Conservation (phyloP, 1,284 basidiomycete species). For the Rhodotorula sp. region DNA sequence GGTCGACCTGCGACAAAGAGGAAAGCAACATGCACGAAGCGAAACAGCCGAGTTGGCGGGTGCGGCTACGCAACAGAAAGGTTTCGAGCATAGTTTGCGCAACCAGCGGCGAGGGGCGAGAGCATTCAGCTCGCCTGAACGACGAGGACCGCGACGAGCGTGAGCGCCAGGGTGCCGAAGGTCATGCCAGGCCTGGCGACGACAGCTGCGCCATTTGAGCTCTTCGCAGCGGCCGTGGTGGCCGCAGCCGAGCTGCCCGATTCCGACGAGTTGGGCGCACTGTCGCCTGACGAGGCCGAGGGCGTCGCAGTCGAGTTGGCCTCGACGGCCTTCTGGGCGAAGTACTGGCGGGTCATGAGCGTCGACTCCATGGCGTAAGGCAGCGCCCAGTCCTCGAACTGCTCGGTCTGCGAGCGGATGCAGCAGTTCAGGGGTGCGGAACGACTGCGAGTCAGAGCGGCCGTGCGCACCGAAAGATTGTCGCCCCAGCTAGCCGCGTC, state of each 20-base stretch:
- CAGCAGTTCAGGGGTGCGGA: neutral
- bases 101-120: too few relatives aligned
- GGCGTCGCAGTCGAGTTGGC: neutral
- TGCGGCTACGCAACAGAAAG: too few relatives aligned
- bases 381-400: conserved; percentile 20
- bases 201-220: too few relatives aligned
- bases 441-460: neutral
- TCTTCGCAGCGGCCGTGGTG: neutral
- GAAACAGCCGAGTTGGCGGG: neutral
- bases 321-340: conserved; percentile 13
- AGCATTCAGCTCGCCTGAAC: too few relatives aligned
- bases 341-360: conserved; percentile 26
- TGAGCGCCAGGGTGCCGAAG: too few relatives aligned
- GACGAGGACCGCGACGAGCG: too few relatives aligned
- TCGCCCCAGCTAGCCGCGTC: conserved; percentile 21
- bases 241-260: neutral
- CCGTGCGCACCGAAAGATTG: conserved; percentile 9
- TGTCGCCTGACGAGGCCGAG: neutral
- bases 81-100: too few relatives aligned
- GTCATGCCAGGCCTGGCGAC: too few relatives aligned
- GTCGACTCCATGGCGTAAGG: conserved; percentile 11
- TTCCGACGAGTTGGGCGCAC: neutral
- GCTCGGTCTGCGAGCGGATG: neutral
- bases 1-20: neutral
- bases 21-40: neutral